A percentile compares a stretch with the other conserved stretches of the same genome.
phyloP scores from a whole-genome alignment of 2,329 filamentous ascomycete species.

The Pseudogymnoascus sp. region DNA sequence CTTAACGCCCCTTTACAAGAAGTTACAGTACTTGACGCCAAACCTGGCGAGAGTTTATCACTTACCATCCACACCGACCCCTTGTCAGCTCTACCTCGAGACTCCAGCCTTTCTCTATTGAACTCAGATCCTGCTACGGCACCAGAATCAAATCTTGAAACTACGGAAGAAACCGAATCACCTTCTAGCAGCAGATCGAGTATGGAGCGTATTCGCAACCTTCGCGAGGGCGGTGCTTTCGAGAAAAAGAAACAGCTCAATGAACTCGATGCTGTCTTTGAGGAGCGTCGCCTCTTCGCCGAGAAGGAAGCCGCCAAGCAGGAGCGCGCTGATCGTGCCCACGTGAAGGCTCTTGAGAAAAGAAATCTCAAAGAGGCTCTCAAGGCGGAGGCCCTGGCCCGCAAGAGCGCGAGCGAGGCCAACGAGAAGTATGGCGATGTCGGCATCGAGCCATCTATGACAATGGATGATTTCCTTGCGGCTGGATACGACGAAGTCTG shows the following conservation, averaged over 20 bases:
- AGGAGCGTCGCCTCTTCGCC: constrained; percentile 55
- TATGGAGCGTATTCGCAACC: constrained; percentile 31
- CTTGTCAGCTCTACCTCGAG: neutral
- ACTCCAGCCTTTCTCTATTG: neutral
- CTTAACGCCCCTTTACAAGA: neutral
- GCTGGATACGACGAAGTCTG: constrained; percentile 18
- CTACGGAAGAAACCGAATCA: constrained; percentile 15
- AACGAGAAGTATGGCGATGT: constrained; percentile 22
- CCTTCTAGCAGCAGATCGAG: constrained; percentile 21
- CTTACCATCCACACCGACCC: constrained; percentile 5
- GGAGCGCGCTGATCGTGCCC: constrained; percentile 53
- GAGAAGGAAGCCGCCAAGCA: constrained; percentile 54
- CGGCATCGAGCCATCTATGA: neutral
- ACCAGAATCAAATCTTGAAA: constrained; percentile 23
- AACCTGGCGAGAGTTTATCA: constrained; percentile 5
- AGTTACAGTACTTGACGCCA: constrained; percentile 6
- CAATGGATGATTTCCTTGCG: neutral
- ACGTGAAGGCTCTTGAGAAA: constrained; percentile 51
- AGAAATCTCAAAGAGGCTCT: constrained; percentile 49
- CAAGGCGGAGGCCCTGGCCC: constrained; percentile 35
- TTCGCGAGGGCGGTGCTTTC: constrained; percentile 53
- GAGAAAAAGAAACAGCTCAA: constrained; percentile 48
- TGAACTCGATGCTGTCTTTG: constrained; percentile 50
- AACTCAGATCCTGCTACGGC: constrained; percentile 17
- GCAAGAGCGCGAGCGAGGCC: constrained; percentile 13